phyloP scores from a whole-genome alignment of 2,329 filamentous ascomycete species.

The Didymosphaeria variabile region DNA sequence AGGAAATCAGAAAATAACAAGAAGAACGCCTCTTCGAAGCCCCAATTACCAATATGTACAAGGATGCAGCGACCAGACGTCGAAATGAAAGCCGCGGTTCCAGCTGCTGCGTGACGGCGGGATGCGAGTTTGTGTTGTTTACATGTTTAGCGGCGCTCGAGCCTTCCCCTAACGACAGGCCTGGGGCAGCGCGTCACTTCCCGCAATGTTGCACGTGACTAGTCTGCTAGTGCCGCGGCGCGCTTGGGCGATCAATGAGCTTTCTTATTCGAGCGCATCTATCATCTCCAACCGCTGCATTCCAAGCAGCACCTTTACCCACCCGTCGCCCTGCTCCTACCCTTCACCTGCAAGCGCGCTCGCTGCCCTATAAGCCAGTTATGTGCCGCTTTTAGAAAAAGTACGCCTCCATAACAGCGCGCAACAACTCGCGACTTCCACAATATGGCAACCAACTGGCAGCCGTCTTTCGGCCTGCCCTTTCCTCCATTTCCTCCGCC shows the following conservation, averaged over 20 bases:
- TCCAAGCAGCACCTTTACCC: background rate
- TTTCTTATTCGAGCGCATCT: slow-evolving; percentile 14
- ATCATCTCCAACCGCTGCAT: background rate
- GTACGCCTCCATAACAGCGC: background rate
- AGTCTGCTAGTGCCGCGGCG: background rate
- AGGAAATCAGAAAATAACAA: slow-evolving; percentile 21
- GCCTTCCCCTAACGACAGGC: slow-evolving; percentile 23
- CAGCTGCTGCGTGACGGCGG: slow-evolving; percentile 23
- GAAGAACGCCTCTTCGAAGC: slow-evolving; percentile 18
- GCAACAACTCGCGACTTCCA: background rate
- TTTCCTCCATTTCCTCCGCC: slow-evolving; percentile 29
- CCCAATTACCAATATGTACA: slow-evolving; percentile 38
- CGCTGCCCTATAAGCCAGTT: background rate
- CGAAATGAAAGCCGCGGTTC: slow-evolving; percentile 18
- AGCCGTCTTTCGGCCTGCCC: slow-evolving; percentile 36
- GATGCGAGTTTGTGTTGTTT: slow-evolving; percentile 28
- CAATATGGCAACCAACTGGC: slow-evolving; percentile 44
- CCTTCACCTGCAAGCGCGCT: background rate
- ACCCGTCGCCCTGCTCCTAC: background rate
- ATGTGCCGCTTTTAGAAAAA: slow-evolving; percentile 1
- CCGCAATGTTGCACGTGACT: background rate
- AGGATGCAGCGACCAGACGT: slow-evolving; percentile 28
- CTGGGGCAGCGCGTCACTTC: slow-evolving; percentile 5
- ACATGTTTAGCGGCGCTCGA: slow-evolving; percentile 23
- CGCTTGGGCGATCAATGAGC: slow-evolving; percentile 2